Percentiles rank a stretch among this genome's conserved stretches.
Conservation (phyloP, 306 rosid species). For the Comarum palustre region DNA sequence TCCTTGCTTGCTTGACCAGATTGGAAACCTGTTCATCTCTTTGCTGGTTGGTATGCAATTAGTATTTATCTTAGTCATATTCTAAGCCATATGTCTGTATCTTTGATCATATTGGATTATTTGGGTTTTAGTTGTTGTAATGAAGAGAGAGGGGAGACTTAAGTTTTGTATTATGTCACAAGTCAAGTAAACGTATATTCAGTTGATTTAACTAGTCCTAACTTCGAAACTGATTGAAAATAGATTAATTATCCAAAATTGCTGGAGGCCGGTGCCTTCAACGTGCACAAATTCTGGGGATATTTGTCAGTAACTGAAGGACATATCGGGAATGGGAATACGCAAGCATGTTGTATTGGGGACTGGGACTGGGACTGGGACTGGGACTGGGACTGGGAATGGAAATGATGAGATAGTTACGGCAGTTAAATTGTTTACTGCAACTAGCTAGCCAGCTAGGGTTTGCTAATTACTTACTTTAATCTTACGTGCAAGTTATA, state of each 20-base stretch:
- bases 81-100: not conserved
- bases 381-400: not conserved
- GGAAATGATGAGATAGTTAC: not conserved
- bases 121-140: not conserved
- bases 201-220: not conserved
- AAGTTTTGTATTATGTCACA: not conserved
- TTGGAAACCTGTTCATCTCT: not conserved
- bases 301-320: not conserved
- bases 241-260: not conserved
- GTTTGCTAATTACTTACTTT: not conserved
- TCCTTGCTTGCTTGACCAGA: not conserved
- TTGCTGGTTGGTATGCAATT: not conserved
- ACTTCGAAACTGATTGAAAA: not conserved
- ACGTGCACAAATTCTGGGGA: not conserved
- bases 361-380: not conserved
- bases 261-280: not conserved
- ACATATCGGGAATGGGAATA: not conserved
- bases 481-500: too few species aligned
- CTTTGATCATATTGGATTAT: too few species aligned
- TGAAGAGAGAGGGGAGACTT: not conserved
- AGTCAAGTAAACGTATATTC: not conserved
- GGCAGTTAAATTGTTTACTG: not conserved
- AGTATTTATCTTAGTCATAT: not conserved
- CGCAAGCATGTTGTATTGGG: not conserved
- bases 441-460: not conserved